These are phyloP conservation scores for Pisolithus thermaeus DNA, from an alignment of 1,284 basidiomycete genomes.

Conservation along the genomic window DNA sequence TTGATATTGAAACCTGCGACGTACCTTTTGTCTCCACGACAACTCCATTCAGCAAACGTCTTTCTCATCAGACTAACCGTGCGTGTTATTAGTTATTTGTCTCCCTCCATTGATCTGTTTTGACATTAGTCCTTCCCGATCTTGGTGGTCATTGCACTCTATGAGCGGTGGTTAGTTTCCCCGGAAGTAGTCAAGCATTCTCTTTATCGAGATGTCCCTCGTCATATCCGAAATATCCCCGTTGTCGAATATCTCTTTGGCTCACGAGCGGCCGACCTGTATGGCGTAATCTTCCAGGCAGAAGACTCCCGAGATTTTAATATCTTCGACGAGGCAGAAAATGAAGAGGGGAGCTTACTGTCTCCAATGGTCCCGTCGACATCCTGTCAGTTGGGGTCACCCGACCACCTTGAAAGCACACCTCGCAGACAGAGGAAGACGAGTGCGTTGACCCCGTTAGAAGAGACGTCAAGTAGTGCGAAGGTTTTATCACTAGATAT, in stretches of 20 bases:
- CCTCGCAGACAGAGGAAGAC: slow-evolving; percentile 22
- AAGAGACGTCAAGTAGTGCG: slow-evolving; percentile 26
- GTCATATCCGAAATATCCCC: slow-evolving; percentile 65
- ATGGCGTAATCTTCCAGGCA: slow-evolving; percentile 73
- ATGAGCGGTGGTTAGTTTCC: slow-evolving; percentile 67
- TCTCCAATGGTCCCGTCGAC: slow-evolving; percentile 12
- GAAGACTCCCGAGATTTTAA: slow-evolving; percentile 48
- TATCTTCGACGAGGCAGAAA: slow-evolving; percentile 45
- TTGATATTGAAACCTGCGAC: slow-evolving; percentile 71
- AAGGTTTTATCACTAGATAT: slow-evolving; percentile 26
- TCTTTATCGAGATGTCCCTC: slow-evolving; percentile 60
- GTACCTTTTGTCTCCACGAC: slow-evolving; percentile 64
- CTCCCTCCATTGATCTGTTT: slow-evolving; percentile 5
- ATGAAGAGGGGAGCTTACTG: slow-evolving; percentile 20
- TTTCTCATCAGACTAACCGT: slow-evolving; percentile 73
- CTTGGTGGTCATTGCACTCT: slow-evolving; percentile 70
- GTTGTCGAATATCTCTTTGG: slow-evolving; percentile 69
- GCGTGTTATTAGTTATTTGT: slow-evolving; percentile 1
- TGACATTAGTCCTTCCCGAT: slow-evolving; percentile 63
- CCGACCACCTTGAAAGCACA: background rate
- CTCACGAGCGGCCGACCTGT: slow-evolving; percentile 55
- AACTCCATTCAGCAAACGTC: slow-evolving; percentile 76
- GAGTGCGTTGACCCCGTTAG: slow-evolving; percentile 21
- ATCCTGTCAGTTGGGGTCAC: slow-evolving; percentile 5
- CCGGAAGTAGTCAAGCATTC: slow-evolving; percentile 45